These are phyloP conservation scores for Lodderomyces jiufengensis DNA, from an alignment of 1,139 yeast genomes.

Conservation along the genomic window DNA sequence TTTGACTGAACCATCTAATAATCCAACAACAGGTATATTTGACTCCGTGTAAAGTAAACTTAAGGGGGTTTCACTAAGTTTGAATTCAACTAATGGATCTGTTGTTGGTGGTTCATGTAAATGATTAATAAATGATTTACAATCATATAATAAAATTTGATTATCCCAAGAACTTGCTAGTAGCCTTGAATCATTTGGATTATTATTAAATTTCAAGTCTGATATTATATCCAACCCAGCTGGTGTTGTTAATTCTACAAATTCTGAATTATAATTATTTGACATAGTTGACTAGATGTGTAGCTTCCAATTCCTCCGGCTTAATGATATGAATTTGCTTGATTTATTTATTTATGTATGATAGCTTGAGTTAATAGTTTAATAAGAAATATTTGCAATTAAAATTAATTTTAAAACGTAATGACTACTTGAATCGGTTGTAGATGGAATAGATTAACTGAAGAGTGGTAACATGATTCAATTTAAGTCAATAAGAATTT, in stretches of 20 bases:
- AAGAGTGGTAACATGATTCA: too few relatives aligned
- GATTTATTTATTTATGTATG: too few relatives aligned
- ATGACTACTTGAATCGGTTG: too few relatives aligned
- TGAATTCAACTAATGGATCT: slow-evolving; percentile 8
- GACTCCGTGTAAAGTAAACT: slow-evolving; percentile 12
- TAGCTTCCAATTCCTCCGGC: too few relatives aligned
- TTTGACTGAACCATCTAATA: slow-evolving; percentile 39
- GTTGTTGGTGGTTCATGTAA: slow-evolving; percentile 10
- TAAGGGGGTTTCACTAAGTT: slow-evolving; percentile 12
- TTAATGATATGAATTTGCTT: too few relatives aligned
- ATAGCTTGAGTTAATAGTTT: too few relatives aligned
- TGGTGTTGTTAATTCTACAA: slow-evolving; percentile 18
- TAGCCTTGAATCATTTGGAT: slow-evolving; percentile 22
- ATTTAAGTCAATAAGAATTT: too few relatives aligned
- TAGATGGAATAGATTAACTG: too few relatives aligned
- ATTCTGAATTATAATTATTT: slow-evolving; percentile 6
- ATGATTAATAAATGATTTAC: slow-evolving; percentile 10
- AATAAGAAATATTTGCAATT: too few relatives aligned
- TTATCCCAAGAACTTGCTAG: slow-evolving; percentile 44
- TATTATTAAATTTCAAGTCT: slow-evolving; percentile 29
- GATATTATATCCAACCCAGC: slow-evolving; percentile 27
- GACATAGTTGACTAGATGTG: too few relatives aligned
- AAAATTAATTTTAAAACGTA: too few relatives aligned
- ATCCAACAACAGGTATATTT: slow-evolving; percentile 31
- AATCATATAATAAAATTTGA: slow-evolving; percentile 34